Evolutionary conservation across 495 filamentous ascomycete genomes (phyloP).

Genomic region (Aspergillus asperescens): DNA sequence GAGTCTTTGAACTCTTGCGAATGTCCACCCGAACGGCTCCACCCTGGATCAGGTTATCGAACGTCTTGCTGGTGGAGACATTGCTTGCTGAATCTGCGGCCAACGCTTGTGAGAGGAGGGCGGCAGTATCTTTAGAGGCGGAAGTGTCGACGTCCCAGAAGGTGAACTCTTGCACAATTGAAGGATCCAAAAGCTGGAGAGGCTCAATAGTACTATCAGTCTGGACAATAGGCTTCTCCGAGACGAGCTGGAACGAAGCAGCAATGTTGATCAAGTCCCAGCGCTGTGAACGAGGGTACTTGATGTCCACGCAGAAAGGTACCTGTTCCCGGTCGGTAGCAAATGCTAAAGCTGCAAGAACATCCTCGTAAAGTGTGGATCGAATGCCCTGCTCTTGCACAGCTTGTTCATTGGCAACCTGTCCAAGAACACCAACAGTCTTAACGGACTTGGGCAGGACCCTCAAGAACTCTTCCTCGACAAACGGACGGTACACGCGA

Average conservation of each 20-base stretch:
- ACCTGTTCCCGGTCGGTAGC: constrained; percentile 55
- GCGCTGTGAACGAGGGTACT: constrained; percentile 74
- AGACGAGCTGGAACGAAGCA: constrained; percentile 58
- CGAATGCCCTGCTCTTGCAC: constrained; percentile 64
- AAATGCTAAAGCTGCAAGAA: constrained; percentile 78
- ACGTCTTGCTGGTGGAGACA: constrained; percentile 64
- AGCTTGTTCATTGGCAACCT: constrained; percentile 51
- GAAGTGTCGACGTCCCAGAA: constrained; percentile 93
- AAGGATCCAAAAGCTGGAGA: constrained; percentile 44
- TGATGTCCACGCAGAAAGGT: constrained; percentile 69
- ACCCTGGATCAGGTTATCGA: constrained; percentile 85
- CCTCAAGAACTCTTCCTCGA: constrained; percentile 85
- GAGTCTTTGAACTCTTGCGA: constrained; percentile 68
- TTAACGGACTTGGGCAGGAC: constrained; percentile 68
- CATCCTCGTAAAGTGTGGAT: constrained; percentile 83
- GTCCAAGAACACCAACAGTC: constrained; percentile 63
- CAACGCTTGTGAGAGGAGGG: constrained; percentile 64
- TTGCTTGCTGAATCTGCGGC: constrained; percentile 70
- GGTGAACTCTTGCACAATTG: constrained; percentile 67
- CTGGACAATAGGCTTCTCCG: constrained; percentile 51
- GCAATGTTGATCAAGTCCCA: constrained; percentile 78
- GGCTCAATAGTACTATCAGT: constrained; percentile 27
- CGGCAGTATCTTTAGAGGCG: constrained; percentile 54
- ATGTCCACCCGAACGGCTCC: constrained; percentile 82
- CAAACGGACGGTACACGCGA: constrained; percentile 88